phyloP scores from a whole-genome alignment of 2,329 filamentous ascomycete genomes.

The Trematosphaeria pertusa region DNA sequence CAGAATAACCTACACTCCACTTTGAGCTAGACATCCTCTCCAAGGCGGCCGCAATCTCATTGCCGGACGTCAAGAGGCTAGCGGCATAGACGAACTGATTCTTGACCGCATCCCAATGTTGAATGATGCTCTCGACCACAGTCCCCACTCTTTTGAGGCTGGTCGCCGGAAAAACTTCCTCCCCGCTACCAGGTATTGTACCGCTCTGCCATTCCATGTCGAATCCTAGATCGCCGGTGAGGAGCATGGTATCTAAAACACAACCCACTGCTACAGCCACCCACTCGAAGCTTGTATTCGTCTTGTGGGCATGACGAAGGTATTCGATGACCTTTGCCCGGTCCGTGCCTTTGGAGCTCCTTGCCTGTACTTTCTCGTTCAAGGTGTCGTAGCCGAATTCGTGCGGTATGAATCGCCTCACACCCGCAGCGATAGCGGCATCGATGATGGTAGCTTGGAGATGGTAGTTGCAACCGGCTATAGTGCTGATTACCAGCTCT shows the following conservation, averaged over 20 bases:
- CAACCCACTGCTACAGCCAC: conserved; percentile 44
- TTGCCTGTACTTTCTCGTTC: conserved; percentile 37
- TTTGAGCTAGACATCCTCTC: conserved; percentile 33
- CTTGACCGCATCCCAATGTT: conserved; percentile 42
- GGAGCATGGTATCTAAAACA: conserved; percentile 39
- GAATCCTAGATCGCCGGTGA: conserved; percentile 45
- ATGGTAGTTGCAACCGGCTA: conserved; percentile 33
- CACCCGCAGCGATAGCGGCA: conserved; percentile 48
- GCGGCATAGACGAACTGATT: conserved; percentile 47
- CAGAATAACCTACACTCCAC: conserved; percentile 41
- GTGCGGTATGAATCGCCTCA: conserved; percentile 50
- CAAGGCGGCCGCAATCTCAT: conserved; percentile 39
- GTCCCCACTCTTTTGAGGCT: conserved; percentile 41
- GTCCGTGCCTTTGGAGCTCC: conserved; percentile 37
- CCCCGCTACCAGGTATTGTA: conserved; percentile 45
- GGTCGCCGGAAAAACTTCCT: conserved; percentile 44
- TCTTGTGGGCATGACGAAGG: conserved; percentile 23
- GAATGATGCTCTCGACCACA: conserved; percentile 32
- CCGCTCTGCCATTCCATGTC: conserved; percentile 50
- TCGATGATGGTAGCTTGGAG: conserved; percentile 46
- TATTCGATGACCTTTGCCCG: conserved; percentile 40
- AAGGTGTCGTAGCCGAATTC: conserved; percentile 50
- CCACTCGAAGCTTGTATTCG: conserved; percentile 37
- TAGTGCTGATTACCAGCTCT: conserved; percentile 47
- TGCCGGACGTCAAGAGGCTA: conserved; percentile 39